phyloP scores from a whole-genome alignment of 2,329 filamentous ascomycete genomes.

The Penicillium corylophilum region DNA sequence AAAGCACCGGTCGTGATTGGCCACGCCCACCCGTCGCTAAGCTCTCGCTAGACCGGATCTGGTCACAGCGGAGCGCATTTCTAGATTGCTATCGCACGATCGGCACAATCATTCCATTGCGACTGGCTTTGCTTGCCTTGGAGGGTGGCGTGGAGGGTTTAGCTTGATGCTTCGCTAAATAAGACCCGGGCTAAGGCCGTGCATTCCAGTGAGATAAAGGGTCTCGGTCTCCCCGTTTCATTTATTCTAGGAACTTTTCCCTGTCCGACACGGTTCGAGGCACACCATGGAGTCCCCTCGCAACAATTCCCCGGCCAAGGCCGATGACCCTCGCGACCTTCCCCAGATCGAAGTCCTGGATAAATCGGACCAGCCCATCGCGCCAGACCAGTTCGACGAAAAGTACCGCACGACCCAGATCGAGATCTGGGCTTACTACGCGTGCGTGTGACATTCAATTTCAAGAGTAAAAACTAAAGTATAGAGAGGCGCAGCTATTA shows the following conservation, averaged over 20 bases:
- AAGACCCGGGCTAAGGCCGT: conserved; percentile 11
- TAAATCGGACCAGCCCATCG: conserved; percentile 42
- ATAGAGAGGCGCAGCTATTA: conserved; percentile 53
- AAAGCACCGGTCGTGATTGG: conserved; percentile 5
- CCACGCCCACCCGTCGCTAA: conserved; percentile 8
- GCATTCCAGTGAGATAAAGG: background rate
- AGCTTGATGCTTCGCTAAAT: background rate
- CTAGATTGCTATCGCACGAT: conserved; percentile 16
- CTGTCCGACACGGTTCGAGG: background rate
- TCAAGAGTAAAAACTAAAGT: conserved; percentile 17
- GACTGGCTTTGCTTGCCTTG: conserved; percentile 10
- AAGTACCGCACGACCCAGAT: conserved; percentile 51
- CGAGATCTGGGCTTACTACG: conserved; percentile 60
- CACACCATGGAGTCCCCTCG: conserved; percentile 17
- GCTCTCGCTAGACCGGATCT: conserved; percentile 15
- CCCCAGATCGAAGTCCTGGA: conserved; percentile 2
- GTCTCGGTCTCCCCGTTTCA: background rate
- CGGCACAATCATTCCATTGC: conserved; percentile 16
- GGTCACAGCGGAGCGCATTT: conserved; percentile 5
- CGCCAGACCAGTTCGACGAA: conserved; percentile 57
- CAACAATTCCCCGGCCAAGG: conserved; percentile 10
- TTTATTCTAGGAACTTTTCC: background rate
- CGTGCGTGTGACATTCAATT: conserved; percentile 31
- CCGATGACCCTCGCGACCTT: conserved; percentile 14
- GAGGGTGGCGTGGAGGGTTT: background rate